Base-by-base conservation (phyloP, 1,284 basidiomycete genomes). In the Peniophora sp. region DNA sequence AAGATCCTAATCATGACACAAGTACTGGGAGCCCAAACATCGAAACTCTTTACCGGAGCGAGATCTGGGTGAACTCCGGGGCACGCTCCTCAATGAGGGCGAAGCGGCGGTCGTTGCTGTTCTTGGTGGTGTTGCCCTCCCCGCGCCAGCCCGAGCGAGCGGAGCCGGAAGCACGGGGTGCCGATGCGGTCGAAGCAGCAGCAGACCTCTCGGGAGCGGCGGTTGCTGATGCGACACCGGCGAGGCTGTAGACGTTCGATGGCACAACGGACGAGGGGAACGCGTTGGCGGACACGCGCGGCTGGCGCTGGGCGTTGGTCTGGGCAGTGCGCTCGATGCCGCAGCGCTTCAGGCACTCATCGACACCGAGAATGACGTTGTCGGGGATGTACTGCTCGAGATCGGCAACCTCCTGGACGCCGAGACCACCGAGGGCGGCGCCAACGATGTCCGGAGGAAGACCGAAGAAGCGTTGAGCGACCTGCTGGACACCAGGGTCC, bases 361-460 rank as follows among this genome's bases (percentile, higher is more conserved):
- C 43, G 43, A 45, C 43, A 24, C 43, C 43, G 10, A 45, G 43
- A 20, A 45, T 45, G 43, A 45, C 43, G 43, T 45, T 45, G 43
- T 45, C 43, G 43, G 43, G 43, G 23, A 45, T 45, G n/a, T 23
- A 24, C 9, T 15, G 27, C 45, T 62, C 63, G 43, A 64, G 54
- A 2, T 52, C 55, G 1, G 51, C 57, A 14, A 66, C 56, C 41
- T 61, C 51, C 48, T 61, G 56, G 11, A 64, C 55, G 14, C 62
- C 63, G 24, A 64, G 47, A 48, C 55, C 60, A 42, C 62, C 64
- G 12, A 65, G 52, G 8, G 62, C 51, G 2, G 63, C 63, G 23
- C 51, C 56, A 24, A 64, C 55, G 47, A 66, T 57, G 47, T 59
- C 59, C 3, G 60, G 58, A 3, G 64, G 61, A n/a, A 66, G 55